A percentile compares a stretch with the other conserved stretches of the same genome.
These are phyloP conservation scores for Cercophora newfieldiana DNA, from an alignment of 495 filamentous ascomycete genomes.

Conservation along the genomic window DNA sequence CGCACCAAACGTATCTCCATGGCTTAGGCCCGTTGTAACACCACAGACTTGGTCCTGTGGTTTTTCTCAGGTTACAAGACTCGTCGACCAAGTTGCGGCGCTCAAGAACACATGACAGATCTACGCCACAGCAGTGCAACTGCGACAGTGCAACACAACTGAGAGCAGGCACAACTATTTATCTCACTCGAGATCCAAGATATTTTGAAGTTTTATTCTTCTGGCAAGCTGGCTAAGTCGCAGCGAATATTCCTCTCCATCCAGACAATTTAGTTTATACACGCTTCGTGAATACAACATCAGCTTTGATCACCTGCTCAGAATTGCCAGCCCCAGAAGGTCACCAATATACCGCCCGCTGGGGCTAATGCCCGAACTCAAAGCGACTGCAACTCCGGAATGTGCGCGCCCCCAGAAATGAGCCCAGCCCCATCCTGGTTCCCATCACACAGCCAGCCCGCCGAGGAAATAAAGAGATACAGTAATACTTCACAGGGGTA, in stretches of 20 bases:
- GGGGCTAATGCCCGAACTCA: neutral
- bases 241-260: slow-evolving; percentile 2
- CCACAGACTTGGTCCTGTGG: too few species aligned
- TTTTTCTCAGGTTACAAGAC: too few species aligned
- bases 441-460: neutral
- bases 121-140: neutral
- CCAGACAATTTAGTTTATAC: slow-evolving; percentile 18
- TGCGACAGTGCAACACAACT: neutral
- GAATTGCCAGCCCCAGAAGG: slow-evolving; percentile 1
- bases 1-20: too few species aligned
- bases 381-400: neutral
- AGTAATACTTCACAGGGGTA: slow-evolving; percentile 19
- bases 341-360: neutral
- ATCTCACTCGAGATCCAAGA: neutral
- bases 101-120: too few species aligned
- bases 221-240: neutral
- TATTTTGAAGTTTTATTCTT: neutral
- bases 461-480: slow-evolving; percentile 16
- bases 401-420: neutral
- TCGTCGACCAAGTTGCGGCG: too few species aligned
- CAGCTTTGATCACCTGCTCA: neutral
- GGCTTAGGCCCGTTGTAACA: too few species aligned
- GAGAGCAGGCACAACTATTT: neutral
- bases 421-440: neutral
- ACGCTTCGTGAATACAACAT: slow-evolving; percentile 7